Percentiles rank a stretch among this genome's conserved stretches.
Evolutionary conservation across 2,329 filamentous ascomycete species (phyloP).

Genomic region (Phyllosticta citribraziliensis): DNA sequence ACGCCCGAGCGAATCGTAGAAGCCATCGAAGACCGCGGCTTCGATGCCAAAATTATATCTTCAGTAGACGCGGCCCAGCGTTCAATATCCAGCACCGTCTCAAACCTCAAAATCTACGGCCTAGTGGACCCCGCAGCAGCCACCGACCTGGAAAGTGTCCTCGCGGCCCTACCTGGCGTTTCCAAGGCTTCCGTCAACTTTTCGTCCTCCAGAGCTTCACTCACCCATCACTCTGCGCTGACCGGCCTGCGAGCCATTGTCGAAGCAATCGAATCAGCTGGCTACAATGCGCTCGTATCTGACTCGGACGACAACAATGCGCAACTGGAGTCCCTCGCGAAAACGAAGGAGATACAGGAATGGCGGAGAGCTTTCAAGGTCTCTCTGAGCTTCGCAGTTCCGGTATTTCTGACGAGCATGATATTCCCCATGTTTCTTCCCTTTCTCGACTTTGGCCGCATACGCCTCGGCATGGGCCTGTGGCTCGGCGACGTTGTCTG

Average conservation of each 20-base stretch:
- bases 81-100: slow-evolving; percentile 47
- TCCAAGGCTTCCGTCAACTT: slow-evolving; percentile 64
- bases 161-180: slow-evolving; percentile 60
- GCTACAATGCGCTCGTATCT: slow-evolving; percentile 80
- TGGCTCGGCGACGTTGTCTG: slow-evolving; percentile 85
- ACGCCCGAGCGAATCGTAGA: slow-evolving; percentile 65
- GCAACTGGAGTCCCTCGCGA: slow-evolving; percentile 88
- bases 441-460: slow-evolving; percentile 63
- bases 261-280: slow-evolving; percentile 67
- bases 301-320: slow-evolving; percentile 95
- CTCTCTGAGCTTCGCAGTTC: slow-evolving; percentile 72
- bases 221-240: slow-evolving; percentile 61
- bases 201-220: slow-evolving; percentile 60
- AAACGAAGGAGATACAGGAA: slow-evolving; percentile 91
- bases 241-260: slow-evolving; percentile 77
- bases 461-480: slow-evolving; percentile 61
- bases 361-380: slow-evolving; percentile 76
- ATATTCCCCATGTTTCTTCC: slow-evolving; percentile 78
- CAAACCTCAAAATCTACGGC: slow-evolving; percentile 80
- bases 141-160: slow-evolving; percentile 56
- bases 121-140: slow-evolving; percentile 63
- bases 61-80: slow-evolving; percentile 51
- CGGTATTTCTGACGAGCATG: slow-evolving; percentile 91
- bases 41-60: slow-evolving; percentile 75
- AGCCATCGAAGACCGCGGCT: slow-evolving; percentile 81